Base-by-base conservation (phyloP, 768 basidiomycete genomes). In the Astraeus odoratus region DNA sequence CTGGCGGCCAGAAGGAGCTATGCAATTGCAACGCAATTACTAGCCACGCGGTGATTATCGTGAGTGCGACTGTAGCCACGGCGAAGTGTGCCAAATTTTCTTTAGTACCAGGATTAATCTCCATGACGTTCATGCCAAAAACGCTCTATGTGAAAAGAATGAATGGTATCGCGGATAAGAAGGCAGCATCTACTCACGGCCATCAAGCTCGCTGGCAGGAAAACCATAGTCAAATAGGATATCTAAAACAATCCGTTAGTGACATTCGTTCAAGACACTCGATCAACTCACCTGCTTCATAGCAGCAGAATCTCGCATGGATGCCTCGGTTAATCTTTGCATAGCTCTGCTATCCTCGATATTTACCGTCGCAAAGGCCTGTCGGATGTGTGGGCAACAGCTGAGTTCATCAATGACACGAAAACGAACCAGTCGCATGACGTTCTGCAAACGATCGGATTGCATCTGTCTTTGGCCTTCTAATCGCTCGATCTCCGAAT, bases 341-440 rank as follows among this genome's bases (percentile, higher is more conserved):
- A 78, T 79, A 19, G 63, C 67, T 49, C 58, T 67, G 55, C 74
- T 79, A 51, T 82, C 80, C n/a, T 63, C 65, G 18, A 80, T 77
- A 50, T 77, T 80, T 31, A 81, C 76, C 12, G 68, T 74, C 44
- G 75, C 75, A 55, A 79, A 82, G 2, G 77, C 80, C 80, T 80
- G 43, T 7, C 36, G 26, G 34, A 23, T 19, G 10, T 39, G 12
- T 5, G 23, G 52, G 4, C 54, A 40, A 4, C 31, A 35, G 22
- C 12, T 15, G 8, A 29, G 1, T 13, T 12, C 40, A 19, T 5
- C 5, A 3, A 2, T 9, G 29, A 18, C 13, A 29, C 4, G 8
- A 30, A 37, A 20, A 56, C 56, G 18, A 34, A 65, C 64, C 54
- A 67, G 46, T 1, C 47, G 44, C 49, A 56, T 67, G 8, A 61